A percentile compares a stretch with the other conserved stretches of the same genome.
phyloP scores from a whole-genome alignment of 768 basidiomycete species.

The Termitomyces sp. region DNA sequence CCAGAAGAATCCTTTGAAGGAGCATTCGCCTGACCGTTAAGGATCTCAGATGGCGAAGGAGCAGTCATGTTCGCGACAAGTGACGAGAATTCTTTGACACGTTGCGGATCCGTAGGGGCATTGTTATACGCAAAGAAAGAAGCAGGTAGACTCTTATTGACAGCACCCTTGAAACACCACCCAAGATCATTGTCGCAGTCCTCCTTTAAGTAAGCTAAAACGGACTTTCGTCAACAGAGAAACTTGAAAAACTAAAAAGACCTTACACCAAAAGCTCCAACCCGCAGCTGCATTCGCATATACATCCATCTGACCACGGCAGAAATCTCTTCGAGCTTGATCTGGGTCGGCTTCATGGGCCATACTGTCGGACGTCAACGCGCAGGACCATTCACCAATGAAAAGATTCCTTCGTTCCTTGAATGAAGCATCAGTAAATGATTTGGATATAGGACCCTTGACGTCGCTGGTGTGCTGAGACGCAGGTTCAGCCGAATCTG shows the following conservation, averaged over 20 bases:
- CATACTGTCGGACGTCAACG: slow-evolving; percentile 59
- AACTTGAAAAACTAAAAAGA: neutral
- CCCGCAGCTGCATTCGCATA: slow-evolving; percentile 55
- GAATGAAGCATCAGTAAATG: slow-evolving; percentile 19
- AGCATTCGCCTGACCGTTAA: slow-evolving; percentile 1
- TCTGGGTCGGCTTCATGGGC: slow-evolving; percentile 39
- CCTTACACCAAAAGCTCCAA: slow-evolving; percentile 68
- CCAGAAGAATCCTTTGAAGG: neutral
- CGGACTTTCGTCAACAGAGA: neutral
- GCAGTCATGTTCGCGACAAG: slow-evolving; percentile 6
- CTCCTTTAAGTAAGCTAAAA: slow-evolving; percentile 56
- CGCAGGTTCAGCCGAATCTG: slow-evolving; percentile 45
- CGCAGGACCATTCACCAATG: slow-evolving; percentile 84
- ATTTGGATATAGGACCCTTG: slow-evolving; percentile 31
- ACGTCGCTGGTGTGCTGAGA: slow-evolving; percentile 53
- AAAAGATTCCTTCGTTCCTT: slow-evolving; percentile 45
- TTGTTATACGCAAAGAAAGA: slow-evolving; percentile 51
- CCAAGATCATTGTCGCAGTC: slow-evolving; percentile 51
- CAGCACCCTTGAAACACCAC: slow-evolving; percentile 66
- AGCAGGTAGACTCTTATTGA: slow-evolving; percentile 50
- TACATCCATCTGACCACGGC: slow-evolving; percentile 50
- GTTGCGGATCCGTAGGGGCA: slow-evolving; percentile 5
- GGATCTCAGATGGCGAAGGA: slow-evolving; percentile 12
- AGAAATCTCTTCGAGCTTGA: slow-evolving; percentile 45
- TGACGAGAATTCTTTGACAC: slow-evolving; percentile 1